These are phyloP conservation scores for Pelargonium exstipulatum DNA, from an alignment of 441 rosid genomes.

Conservation along the genomic window DNA sequence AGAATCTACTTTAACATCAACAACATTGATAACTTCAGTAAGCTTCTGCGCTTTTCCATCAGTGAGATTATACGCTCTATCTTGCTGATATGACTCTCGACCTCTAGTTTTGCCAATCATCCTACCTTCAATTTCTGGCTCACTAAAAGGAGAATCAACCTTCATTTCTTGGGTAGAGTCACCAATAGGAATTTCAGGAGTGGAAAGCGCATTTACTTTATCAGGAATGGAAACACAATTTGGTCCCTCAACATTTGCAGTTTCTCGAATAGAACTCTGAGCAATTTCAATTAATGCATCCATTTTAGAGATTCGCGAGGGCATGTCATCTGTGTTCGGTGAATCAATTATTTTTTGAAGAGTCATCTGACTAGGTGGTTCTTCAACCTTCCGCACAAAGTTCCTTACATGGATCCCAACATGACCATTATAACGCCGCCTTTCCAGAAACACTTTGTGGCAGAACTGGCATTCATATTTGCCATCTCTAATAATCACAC, in stretches of 20 bases:
- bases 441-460: slow-evolving; percentile 62
- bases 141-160: slow-evolving; percentile 33
- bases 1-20: slow-evolving; percentile 31
- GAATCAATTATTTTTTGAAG: slow-evolving; percentile 32
- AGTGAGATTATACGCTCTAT: slow-evolving; percentile 21
- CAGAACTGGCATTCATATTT: slow-evolving; percentile 77
- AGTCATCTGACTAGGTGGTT: slow-evolving; percentile 36
- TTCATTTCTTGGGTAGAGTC: slow-evolving; percentile 30
- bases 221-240: slow-evolving; percentile 23
- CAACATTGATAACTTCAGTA: slow-evolving; percentile 23
- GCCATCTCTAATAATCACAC: slow-evolving; percentile 62
- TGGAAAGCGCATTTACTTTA: slow-evolving; percentile 28
- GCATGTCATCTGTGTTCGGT: slow-evolving; percentile 33
- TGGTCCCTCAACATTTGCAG: slow-evolving; percentile 29
- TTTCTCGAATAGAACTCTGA: slow-evolving; percentile 59
- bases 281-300: slow-evolving; percentile 81
- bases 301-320: slow-evolving; percentile 56
- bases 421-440: slow-evolving; percentile 65
- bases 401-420: slow-evolving; percentile 71
- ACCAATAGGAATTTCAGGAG: slow-evolving; percentile 29
- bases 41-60: slow-evolving; percentile 26
- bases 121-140: slow-evolving; percentile 28
- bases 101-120: slow-evolving; percentile 25
- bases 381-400: slow-evolving; percentile 57
- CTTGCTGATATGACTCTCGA: slow-evolving; percentile 25